Conservation (phyloP, 2,329 filamentous ascomycete genomes). For the Diatrype stigma region DNA sequence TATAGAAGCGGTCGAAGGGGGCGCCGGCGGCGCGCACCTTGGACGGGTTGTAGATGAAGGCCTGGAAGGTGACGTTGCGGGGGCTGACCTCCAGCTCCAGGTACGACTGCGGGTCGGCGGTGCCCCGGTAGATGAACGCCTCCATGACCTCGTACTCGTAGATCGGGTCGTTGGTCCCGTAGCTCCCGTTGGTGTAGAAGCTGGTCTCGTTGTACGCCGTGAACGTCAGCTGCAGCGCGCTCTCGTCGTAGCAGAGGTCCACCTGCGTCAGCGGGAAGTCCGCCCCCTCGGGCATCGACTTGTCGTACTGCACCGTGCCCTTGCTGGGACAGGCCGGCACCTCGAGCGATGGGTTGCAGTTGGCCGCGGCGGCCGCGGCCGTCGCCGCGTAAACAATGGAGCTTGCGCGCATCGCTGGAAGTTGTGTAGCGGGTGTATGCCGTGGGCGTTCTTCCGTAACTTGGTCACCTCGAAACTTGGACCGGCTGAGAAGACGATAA, state of each 20-base stretch:
- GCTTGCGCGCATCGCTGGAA: neutral
- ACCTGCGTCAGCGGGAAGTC: conserved; percentile 41
- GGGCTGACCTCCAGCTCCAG: conserved; percentile 49
- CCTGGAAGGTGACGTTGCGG: conserved; percentile 48
- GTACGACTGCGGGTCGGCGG: conserved; percentile 43
- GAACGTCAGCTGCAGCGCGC: conserved; percentile 37
- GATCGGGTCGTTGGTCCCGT: conserved; percentile 42
- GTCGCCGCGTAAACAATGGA: neutral
- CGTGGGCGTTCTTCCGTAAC: neutral
- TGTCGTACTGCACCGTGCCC: conserved; percentile 35
- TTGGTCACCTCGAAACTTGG: neutral
- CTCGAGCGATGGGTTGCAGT: conserved; percentile 22
- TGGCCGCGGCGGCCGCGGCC: conserved; percentile 1
- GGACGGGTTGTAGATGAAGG: conserved; percentile 47
- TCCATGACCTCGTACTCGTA: conserved; percentile 50
- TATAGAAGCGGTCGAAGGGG: conserved; percentile 40
- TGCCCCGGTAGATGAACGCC: conserved; percentile 42
- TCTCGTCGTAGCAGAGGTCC: conserved; percentile 42
- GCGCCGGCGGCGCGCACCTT: conserved; percentile 37
- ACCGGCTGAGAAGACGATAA: neutral
- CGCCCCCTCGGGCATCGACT: conserved; percentile 36
- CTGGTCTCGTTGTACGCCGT: conserved; percentile 41
- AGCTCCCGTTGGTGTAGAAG: conserved; percentile 41
- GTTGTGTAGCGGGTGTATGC: neutral
- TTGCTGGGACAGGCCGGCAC: conserved; percentile 36